Evolutionary conservation across 805 yeast genomes (phyloP), one percentile per base, ranked within the genome.

Genomic region (Lipomyces kockii): DNA sequence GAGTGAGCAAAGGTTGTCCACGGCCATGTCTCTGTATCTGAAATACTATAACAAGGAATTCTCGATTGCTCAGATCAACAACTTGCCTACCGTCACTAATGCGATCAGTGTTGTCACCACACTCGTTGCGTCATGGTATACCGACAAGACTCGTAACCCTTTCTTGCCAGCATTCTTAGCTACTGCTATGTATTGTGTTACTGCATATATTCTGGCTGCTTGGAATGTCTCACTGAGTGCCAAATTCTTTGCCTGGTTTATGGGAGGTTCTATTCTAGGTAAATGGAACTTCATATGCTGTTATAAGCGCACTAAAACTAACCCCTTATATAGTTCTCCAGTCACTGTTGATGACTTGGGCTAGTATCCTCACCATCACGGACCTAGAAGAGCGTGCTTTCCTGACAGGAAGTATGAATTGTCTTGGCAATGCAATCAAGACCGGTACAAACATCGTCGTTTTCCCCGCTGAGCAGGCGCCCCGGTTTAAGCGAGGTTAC

Each of bases 141-240:
- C 68, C 34, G 67, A 66, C 49, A 63, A 66, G 60, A 60, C 65
- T 8, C 32, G 43, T 53, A 25, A 60, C 64, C 76, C 83, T 1
- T 78, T 81, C 53, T 76, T 76, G 63, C 82, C 80, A 20, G 78
- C 80, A 67, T 70, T 80, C 70, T 70, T 78, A 0, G 54, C 77
- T 46, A 74, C 74, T 11, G 82, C 79, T 65, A 27, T 68, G 49
- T 63, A 52, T 51, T 27, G 37, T 12, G 20, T 54, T 9, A 52
- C 71, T 9, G 84, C 84, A 68, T 77, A 82, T 14, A 78, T 86
- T 54, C 76, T 86, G 62, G 85, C 87, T 2, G 84, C 81, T 5
- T 87, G 89, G 89, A 61, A 83, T 59, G 84, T 86, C 11, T 80
- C 84, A 1, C 85, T 84, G 70, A 72, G 81, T 9, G 86, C 86